Conservation (phyloP, 1,139 yeast genomes). For the Blastobotrys arbuscula region DNA sequence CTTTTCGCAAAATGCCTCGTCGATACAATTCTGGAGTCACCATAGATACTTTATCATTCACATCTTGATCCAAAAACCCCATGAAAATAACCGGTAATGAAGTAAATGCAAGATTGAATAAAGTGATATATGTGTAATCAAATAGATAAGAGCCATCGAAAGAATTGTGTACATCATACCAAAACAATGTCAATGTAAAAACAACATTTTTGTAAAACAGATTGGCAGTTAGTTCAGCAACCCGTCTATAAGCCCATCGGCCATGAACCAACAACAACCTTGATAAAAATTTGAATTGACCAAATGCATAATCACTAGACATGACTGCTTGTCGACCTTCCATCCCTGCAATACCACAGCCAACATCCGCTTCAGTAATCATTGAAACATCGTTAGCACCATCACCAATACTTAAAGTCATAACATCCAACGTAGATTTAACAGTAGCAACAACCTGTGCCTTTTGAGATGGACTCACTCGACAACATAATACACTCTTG, state of each 20-base stretch:
- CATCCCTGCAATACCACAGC: constrained; percentile 97
- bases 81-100: constrained; percentile 88
- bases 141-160: constrained; percentile 90
- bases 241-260: constrained; percentile 89
- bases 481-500: constrained; percentile 90
- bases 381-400: constrained; percentile 98
- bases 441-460: constrained; percentile 91
- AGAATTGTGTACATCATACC: constrained; percentile 83
- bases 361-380: constrained; percentile 98
- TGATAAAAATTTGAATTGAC: constrained; percentile 82
- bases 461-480: constrained; percentile 98
- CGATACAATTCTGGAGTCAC: constrained; percentile 84
- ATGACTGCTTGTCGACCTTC: constrained; percentile 99
- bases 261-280: constrained; percentile 85
- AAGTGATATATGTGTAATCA: constrained; percentile 88
- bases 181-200: constrained; percentile 80
- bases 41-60: constrained; percentile 68
- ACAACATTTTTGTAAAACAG: constrained; percentile 90
- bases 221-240: constrained; percentile 90
- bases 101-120: constrained; percentile 91
- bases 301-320: constrained; percentile 96
- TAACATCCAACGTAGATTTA: constrained; percentile 71
- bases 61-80: constrained; percentile 93
- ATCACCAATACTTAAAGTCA: constrained; percentile 93
- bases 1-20: constrained; percentile 74